Evolutionary conservation across 2,329 filamentous ascomycete species (phyloP).

Genomic region (Cephalotrichum gorgonifer): DNA sequence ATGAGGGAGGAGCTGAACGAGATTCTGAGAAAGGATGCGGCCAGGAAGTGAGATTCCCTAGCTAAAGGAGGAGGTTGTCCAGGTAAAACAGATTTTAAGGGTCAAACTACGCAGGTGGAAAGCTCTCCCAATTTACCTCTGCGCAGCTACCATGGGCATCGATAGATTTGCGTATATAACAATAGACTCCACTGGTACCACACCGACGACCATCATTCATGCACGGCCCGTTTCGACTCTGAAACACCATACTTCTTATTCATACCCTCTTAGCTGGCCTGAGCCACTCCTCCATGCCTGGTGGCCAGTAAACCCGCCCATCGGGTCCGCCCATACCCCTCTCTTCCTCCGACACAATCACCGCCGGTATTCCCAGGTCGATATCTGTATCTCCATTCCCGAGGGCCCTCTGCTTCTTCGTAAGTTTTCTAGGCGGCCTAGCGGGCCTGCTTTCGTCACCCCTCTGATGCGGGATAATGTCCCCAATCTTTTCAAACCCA

Average conservation of each 20-base stretch:
- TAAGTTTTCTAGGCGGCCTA: constrained; percentile 22
- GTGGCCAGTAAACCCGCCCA: constrained; percentile 80
- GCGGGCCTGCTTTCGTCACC: constrained; percentile 54
- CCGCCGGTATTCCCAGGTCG: background rate
- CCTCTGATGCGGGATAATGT: constrained; percentile 67
- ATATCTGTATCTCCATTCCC: constrained; percentile 15
- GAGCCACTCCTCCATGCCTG: constrained; percentile 84
- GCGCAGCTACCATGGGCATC: too few relatives aligned
- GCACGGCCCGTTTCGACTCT: too few relatives aligned
- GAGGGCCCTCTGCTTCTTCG: constrained; percentile 23
- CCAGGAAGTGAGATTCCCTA: too few relatives aligned
- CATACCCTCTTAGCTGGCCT: constrained; percentile 65
- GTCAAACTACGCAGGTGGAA: too few relatives aligned
- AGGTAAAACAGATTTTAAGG: too few relatives aligned
- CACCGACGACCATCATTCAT: too few relatives aligned
- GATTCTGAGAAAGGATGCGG: constrained; percentile 33
- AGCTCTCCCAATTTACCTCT: too few relatives aligned
- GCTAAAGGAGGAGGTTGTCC: too few relatives aligned
- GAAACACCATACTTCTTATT: too few relatives aligned
- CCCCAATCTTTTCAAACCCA: constrained; percentile 64
- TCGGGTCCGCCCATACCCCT: constrained; percentile 68
- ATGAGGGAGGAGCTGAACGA: constrained; percentile 39
- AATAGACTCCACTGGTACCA: too few relatives aligned
- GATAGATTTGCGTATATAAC: too few relatives aligned
- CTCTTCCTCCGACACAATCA: constrained; percentile 8